Conservation (phyloP, 2,329 filamentous ascomycete species). For the Pestalotiopsis sp. region DNA sequence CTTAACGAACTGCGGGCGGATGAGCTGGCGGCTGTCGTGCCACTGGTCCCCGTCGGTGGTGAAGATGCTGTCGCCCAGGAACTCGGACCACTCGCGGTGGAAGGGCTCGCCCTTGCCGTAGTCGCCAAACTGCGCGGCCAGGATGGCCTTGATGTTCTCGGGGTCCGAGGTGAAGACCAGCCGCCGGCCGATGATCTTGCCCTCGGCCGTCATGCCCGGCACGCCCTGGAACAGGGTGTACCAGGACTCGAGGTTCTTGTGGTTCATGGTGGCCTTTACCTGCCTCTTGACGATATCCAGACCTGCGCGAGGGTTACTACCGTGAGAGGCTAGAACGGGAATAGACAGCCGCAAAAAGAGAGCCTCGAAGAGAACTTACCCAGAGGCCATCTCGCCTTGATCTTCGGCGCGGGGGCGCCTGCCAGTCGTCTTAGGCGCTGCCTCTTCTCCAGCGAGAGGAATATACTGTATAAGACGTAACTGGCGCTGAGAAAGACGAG, state of each 20-base stretch:
- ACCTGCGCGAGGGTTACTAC: constrained; percentile 43
- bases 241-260: constrained; percentile 69
- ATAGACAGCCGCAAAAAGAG: constrained; percentile 4
- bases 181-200: constrained; percentile 56
- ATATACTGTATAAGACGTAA: constrained; percentile 40
- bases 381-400: constrained; percentile 44
- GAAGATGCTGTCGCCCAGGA: constrained; percentile 77
- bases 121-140: constrained; percentile 85
- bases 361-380: constrained; percentile 43
- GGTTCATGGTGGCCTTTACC: constrained; percentile 51
- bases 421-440: constrained; percentile 46
- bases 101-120: constrained; percentile 82
- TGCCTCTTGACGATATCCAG: constrained; percentile 66
- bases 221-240: constrained; percentile 46
- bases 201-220: constrained; percentile 62
- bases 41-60: constrained; percentile 79
- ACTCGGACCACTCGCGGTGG: constrained; percentile 74
- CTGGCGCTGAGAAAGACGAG: constrained; percentile 39
- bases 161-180: constrained; percentile 78
- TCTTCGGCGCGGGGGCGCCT: constrained; percentile 42
- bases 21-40: constrained; percentile 79
- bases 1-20: constrained; percentile 85
- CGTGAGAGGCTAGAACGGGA: constrained; percentile 5
- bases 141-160: constrained; percentile 87
- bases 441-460: constrained; percentile 42